Percentiles rank a stretch among this genome's conserved stretches.
Evolutionary conservation across 345 rosid genomes (phyloP).

Genomic region (Salix dunnii): DNA sequence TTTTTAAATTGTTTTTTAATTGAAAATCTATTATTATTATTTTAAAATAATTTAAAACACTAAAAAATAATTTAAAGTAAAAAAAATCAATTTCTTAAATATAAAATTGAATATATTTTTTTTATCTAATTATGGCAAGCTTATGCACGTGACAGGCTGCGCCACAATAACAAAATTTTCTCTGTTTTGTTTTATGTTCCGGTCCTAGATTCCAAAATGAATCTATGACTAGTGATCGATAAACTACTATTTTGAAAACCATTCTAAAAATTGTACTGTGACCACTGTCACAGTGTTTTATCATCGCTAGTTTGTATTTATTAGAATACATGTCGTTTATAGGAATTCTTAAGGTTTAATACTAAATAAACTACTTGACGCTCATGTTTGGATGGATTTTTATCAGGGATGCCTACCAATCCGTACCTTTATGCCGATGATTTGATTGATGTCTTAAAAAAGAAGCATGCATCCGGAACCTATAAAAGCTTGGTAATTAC

Average conservation of each 20-base stretch:
- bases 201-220: too few species aligned
- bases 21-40: too few species aligned
- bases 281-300: not conserved
- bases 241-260: not conserved
- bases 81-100: too few species aligned
- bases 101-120: too few species aligned
- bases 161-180: not conserved
- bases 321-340: not conserved
- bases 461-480: slow-evolving; percentile 76
- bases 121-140: not conserved
- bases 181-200: too few species aligned
- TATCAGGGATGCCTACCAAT: slow-evolving; percentile 91
- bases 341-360: not conserved
- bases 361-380: not conserved
- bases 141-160: not conserved
- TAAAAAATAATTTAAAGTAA: too few species aligned
- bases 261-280: not conserved
- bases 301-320: not conserved
- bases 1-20: too few species aligned
- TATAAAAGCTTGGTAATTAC: slow-evolving; percentile 72
- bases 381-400: slow-evolving; percentile 1
- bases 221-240: not conserved
- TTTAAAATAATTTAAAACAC: too few species aligned
- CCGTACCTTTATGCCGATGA: slow-evolving; percentile 82
- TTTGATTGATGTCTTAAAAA: slow-evolving; percentile 62